Conservation (phyloP, 2,329 filamentous ascomycete species). For the Aspergillus sergii region DNA sequence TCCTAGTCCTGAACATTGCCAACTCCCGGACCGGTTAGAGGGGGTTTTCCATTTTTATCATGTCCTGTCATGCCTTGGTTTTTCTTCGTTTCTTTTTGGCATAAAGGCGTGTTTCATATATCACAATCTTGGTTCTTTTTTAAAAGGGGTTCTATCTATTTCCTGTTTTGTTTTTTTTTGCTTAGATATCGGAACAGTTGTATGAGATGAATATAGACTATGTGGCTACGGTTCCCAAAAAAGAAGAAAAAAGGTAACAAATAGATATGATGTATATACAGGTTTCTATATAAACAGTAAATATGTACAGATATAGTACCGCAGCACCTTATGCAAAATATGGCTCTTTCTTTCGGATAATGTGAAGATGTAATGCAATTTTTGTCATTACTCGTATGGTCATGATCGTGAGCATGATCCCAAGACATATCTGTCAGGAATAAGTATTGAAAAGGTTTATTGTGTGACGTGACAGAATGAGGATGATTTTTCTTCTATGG, state of each 20-base stretch:
- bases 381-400: conserved; percentile 8
- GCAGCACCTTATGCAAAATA: background rate
- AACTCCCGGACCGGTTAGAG: conserved; percentile 65
- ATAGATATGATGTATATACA: conserved; percentile 4
- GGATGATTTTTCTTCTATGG: background rate
- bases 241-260: background rate
- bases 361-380: background rate
- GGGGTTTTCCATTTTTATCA: conserved; percentile 9
- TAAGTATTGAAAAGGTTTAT: background rate
- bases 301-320: conserved; percentile 1
- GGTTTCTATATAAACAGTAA: background rate
- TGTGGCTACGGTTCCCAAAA: background rate
- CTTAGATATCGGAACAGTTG: background rate
- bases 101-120: conserved; percentile 4
- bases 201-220: conserved; percentile 3
- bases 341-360: background rate
- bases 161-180: background rate
- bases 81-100: conserved; percentile 9
- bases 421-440: background rate
- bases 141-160: background rate
- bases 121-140: background rate
- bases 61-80: conserved; percentile 10
- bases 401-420: conserved; percentile 7
- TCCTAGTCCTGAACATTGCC: conserved; percentile 81
- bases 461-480: background rate